Base-by-base conservation (phyloP, 352 stramenopile species). In the Phytophthora podocarpi region DNA sequence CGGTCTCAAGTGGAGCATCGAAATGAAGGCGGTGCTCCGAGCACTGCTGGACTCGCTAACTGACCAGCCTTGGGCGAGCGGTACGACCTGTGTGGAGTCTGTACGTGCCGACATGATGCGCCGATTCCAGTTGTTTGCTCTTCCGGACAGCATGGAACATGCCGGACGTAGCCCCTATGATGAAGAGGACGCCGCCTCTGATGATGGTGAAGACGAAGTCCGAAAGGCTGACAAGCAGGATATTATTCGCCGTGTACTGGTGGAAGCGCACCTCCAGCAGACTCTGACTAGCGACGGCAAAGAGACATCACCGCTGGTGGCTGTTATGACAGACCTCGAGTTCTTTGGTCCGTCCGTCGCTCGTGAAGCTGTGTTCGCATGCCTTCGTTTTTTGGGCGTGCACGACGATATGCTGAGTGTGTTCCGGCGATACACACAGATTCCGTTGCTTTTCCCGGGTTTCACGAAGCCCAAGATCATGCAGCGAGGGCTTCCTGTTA, bases 241-340 rank as follows among this genome's bases (percentile, higher is more conserved):
- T 39, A 70, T 83, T 13, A 65, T 83, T 34, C 71, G 72, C 11
- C 67, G 78, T 27, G 42, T 85, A 11, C 63, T 71, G 26, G 53
- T 67, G 11, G 75, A 85, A 57, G 72, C 75, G 1, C 63, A 78
- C 31, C 48, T 78, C 10, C 49, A 59, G 21, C 36, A 46, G 27
- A 47, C 45, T 2, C 45, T 82, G 15, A 47, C 39, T 6, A 27
- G 11, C 1, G 31, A 64, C 1, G 30, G 32, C 27, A 42, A 53
- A 5, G 20, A 30, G 18, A 2, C 24, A 13, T 67, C 64, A 18
- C 41, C 64, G 13, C 39, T 81, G 18, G 69, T 73, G 35, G 69
- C 72, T 2, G 66, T 85, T 4, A 78, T 69, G 40, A 82, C 72
- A 4, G 72, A 85, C 31, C 63, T 85, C n/a, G 66, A 79, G 57